phyloP scores from a whole-genome alignment of 306 rosid genomes.

The Fagus sylvatica region DNA sequence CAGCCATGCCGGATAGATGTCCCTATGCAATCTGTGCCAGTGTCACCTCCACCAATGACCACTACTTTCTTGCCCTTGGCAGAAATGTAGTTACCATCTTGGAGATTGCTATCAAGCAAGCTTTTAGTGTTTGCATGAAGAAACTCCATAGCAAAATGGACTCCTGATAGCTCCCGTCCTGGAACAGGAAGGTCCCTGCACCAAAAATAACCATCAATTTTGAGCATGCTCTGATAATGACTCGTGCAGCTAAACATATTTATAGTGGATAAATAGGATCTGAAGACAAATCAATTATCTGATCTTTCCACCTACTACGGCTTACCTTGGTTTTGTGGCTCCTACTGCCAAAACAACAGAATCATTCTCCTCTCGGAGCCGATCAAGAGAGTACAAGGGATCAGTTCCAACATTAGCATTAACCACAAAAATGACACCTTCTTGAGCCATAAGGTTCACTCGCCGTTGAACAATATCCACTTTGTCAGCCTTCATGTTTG shows the following conservation, averaged over 20 bases:
- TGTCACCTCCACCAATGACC: slow-evolving; percentile 98
- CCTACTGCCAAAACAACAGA: slow-evolving; percentile 89
- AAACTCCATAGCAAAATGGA: slow-evolving; percentile 97
- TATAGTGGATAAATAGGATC: background rate
- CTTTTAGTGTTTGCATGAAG: slow-evolving; percentile 96
- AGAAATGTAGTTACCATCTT: slow-evolving; percentile 84
- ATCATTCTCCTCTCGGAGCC: slow-evolving; percentile 73
- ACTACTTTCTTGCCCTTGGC: slow-evolving; percentile 94
- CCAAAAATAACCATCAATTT: background rate
- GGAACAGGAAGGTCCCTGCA: slow-evolving; percentile 97
- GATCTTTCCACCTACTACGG: background rate
- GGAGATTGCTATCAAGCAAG: slow-evolving; percentile 87
- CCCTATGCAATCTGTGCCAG: slow-evolving; percentile 98
- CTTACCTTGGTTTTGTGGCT: slow-evolving; percentile 95
- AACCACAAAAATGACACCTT: slow-evolving; percentile 80
- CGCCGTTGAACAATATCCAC: slow-evolving; percentile 81
- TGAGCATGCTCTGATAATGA: background rate
- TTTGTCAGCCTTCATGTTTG: slow-evolving; percentile 91
- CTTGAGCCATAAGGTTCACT: slow-evolving; percentile 87
- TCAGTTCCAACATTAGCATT: slow-evolving; percentile 83
- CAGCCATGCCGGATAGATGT: slow-evolving; percentile 97
- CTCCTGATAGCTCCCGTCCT: slow-evolving; percentile 86
- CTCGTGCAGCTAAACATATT: background rate
- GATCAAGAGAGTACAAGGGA: slow-evolving; percentile 66
- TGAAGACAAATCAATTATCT: background rate